These are phyloP conservation scores for Dorcoceras hygrometricum DNA, from an alignment of 257 asterid genomes.

Conservation along the genomic window DNA sequence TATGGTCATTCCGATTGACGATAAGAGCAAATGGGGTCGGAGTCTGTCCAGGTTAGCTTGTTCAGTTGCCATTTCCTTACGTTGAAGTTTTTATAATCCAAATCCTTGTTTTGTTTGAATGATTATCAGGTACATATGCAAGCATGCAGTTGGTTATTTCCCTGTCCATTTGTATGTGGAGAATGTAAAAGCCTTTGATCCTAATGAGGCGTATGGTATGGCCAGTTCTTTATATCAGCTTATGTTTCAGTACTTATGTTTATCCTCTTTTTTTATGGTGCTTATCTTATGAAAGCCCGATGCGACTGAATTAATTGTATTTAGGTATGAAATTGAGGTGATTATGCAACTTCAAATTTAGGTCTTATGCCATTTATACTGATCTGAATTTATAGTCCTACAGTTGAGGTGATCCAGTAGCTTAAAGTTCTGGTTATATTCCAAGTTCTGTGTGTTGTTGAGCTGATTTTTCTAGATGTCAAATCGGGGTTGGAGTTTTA, in stretches of 20 bases:
- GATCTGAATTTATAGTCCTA: no score
- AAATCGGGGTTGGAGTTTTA: not conserved
- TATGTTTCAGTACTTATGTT: not conserved
- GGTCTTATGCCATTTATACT: not conserved
- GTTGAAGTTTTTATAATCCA: not conserved
- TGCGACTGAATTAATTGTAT: not conserved
- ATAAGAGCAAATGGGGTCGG: slow-evolving; percentile 62
- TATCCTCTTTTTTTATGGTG: not conserved
- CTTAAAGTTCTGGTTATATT: not conserved
- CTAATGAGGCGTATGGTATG: slow-evolving; percentile 86
- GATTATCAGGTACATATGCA: slow-evolving; percentile 73
- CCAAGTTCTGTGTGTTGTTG: not conserved
- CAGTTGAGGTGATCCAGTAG: not conserved
- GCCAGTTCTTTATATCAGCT: slow-evolving; percentile 14
- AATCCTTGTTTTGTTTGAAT: slow-evolving; percentile 8
- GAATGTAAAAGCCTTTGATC: slow-evolving; percentile 91
- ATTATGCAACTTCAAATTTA: no score
- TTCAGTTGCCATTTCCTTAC: not conserved
- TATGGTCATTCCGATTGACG: slow-evolving; percentile 69
- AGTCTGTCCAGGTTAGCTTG: slow-evolving; percentile 53
- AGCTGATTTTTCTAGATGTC: not conserved
- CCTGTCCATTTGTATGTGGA: slow-evolving; percentile 79
- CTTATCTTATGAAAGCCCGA: slow-evolving; percentile 3
- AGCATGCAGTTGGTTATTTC: slow-evolving; percentile 86
- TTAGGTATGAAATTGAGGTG: not conserved